Evolutionary conservation across 331 rosid genomes (phyloP), one percentile per base, ranked within the genome.

Genomic region (Rhamnella rubrinervis): DNA sequence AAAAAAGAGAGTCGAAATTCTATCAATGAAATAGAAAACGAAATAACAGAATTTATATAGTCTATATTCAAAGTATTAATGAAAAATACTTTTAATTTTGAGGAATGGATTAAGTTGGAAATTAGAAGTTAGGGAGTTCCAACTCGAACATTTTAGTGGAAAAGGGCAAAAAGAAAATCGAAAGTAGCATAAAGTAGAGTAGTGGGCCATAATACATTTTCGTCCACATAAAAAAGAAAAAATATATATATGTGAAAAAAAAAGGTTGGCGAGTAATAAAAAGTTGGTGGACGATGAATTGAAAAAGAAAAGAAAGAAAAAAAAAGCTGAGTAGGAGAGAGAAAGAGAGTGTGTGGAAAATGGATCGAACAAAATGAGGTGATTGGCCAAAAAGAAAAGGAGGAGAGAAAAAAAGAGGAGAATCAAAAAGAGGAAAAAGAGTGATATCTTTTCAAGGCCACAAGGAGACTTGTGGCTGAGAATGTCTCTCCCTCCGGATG

Each of bases 391-490:
- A 58, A 6, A 0, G 18, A 19, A 59, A 61, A 72, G 23, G 5
- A 3, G 23, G 28, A 51, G 55, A 72, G 21, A 16, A 20, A 61
- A 39, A 18, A 63, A 58, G 71, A 63, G n/a, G 63, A 58, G 67
- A 78, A 78, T 67, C 25, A 58, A 82, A 71, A 71, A 63, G 70
- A 12, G 68, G 37, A 28, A n/a, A 58, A 64, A 49, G 59, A 61
- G 47, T 12, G 65, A n/a, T 67, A 56, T 62, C 67, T 61, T 76
- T 72, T 63, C 28, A 41, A 81, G 63, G 66, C 89, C 82, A 85
- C 86, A 76, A 73, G 57, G 21, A 35, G 77, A 59, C 75, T 79
- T 79, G 86, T 85, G 86, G 89, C 86, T 79, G 77, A 81, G 71
- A 82, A 79, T 78, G 61, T 1, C 52, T 38, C 44, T 63, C 47